A percentile compares a stretch with the other conserved stretches of the same genome.
phyloP scores from a whole-genome alignment of 2,329 filamentous ascomycete genomes.

The Epichloe coenophiala region DNA sequence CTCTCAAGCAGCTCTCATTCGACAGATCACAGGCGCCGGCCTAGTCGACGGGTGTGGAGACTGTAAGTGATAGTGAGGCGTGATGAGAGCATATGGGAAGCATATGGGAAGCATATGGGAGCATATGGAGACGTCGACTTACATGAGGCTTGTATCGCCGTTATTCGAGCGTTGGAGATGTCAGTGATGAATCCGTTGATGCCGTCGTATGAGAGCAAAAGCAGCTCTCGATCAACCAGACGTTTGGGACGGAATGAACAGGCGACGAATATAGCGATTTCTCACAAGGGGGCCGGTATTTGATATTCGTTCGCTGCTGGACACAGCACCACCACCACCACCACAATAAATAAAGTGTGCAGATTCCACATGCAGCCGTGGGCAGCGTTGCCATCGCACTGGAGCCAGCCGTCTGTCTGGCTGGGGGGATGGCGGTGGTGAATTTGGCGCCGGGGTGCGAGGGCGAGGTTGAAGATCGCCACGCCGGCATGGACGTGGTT shows the following conservation, averaged over 20 bases:
- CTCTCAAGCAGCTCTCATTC: constrained; percentile 16
- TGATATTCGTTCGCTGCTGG: background rate
- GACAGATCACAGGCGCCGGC: constrained; percentile 22
- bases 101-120: too few relatives aligned
- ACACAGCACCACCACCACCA: background rate
- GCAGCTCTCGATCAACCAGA: background rate
- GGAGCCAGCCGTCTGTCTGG: background rate
- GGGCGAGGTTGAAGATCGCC: background rate
- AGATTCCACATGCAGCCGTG: background rate
- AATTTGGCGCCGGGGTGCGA: background rate
- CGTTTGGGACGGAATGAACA: background rate
- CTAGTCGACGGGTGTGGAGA: constrained; percentile 14
- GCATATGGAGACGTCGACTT: background rate
- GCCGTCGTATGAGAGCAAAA: background rate
- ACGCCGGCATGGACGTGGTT: background rate
- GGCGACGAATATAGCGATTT: background rate
- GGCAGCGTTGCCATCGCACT: background rate
- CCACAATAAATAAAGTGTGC: background rate
- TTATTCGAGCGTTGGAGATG: background rate
- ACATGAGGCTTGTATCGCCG: background rate
- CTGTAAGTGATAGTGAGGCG: constrained; percentile 11
- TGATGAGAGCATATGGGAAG: background rate
- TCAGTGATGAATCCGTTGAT: background rate
- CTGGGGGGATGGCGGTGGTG: background rate
- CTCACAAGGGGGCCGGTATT: background rate